Evolutionary conservation across 352 stramenopile species (phyloP).

Genomic region (Globisporangium viniferum): DNA sequence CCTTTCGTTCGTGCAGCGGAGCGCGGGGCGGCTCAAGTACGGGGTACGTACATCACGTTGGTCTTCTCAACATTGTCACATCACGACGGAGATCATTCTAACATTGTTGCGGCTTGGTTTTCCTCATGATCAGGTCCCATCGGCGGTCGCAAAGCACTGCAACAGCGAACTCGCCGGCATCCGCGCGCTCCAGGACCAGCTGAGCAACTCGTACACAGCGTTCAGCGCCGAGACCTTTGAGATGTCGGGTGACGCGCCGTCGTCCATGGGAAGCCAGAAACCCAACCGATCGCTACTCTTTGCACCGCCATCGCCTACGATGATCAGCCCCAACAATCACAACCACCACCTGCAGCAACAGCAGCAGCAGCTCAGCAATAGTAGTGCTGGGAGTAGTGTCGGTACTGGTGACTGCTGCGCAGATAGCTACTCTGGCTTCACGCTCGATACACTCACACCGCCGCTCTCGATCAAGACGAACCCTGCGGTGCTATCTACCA

Average conservation of each 20-base stretch:
- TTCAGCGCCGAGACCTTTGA: constrained; percentile 67
- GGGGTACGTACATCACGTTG: constrained; percentile 32
- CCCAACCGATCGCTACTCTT: constrained; percentile 37
- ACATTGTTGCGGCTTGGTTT: background rate
- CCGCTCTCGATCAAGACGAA: constrained; percentile 18
- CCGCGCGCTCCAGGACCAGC: constrained; percentile 38
- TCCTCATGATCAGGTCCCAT: constrained; percentile 36
- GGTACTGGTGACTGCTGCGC: constrained; percentile 11
- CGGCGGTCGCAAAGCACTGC: constrained; percentile 43
- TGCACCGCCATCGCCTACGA: constrained; percentile 20
- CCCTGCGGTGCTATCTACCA: background rate
- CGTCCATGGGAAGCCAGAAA: constrained; percentile 14
- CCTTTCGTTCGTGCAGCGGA: constrained; percentile 59
- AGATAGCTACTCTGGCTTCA: constrained; percentile 48
- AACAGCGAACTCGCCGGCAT: constrained; percentile 51
- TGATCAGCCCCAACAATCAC: background rate
- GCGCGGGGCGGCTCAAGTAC: constrained; percentile 49
- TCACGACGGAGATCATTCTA: background rate
- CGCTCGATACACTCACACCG: constrained; percentile 33
- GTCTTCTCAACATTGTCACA: background rate
- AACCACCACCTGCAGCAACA: background rate
- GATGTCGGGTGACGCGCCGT: constrained; percentile 12
- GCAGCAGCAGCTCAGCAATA: background rate
- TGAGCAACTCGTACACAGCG: constrained; percentile 57
- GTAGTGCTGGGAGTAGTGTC: background rate